phyloP scores from a whole-genome alignment of 495 filamentous ascomycete species.

The Lophium mytilinum region DNA sequence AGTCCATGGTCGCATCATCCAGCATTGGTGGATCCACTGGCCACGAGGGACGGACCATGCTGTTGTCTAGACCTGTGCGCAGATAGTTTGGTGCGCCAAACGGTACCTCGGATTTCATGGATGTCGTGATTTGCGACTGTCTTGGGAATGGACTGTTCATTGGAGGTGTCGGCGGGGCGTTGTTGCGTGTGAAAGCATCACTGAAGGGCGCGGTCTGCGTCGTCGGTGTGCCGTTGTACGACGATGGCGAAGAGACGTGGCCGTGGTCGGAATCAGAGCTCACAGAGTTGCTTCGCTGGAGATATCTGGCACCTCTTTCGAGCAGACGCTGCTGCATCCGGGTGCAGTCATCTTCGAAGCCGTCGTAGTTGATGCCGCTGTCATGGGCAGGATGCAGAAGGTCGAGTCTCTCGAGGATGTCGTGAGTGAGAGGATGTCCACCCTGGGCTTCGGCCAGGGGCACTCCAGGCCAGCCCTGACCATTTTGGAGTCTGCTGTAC shows the following conservation, averaged over 20 bases:
- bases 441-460: constrained; percentile 43
- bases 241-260: constrained; percentile 26
- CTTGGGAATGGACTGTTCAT: constrained; percentile 27
- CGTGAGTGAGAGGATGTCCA: constrained; percentile 58
- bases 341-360: constrained; percentile 51
- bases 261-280: constrained; percentile 47
- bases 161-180: constrained; percentile 25
- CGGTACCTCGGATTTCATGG: constrained; percentile 10
- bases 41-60: constrained; percentile 14
- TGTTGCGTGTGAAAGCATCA: constrained; percentile 19
- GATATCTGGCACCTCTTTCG: constrained; percentile 40
- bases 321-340: constrained; percentile 48
- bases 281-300: constrained; percentile 47
- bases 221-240: constrained; percentile 16
- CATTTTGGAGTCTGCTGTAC: constrained; percentile 44
- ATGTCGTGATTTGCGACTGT: constrained; percentile 16
- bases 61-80: constrained; percentile 18
- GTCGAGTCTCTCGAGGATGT: constrained; percentile 53
- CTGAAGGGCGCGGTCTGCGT: constrained; percentile 13
- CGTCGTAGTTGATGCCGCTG: constrained; percentile 39
- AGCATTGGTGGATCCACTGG: constrained; percentile 17
- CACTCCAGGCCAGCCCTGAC: constrained; percentile 49
- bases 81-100: constrained; percentile 17
- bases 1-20: constrained; percentile 19
- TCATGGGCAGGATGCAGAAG: constrained; percentile 41